phyloP scores from a whole-genome alignment of 306 rosid genomes.

The Sophora flavescens region DNA sequence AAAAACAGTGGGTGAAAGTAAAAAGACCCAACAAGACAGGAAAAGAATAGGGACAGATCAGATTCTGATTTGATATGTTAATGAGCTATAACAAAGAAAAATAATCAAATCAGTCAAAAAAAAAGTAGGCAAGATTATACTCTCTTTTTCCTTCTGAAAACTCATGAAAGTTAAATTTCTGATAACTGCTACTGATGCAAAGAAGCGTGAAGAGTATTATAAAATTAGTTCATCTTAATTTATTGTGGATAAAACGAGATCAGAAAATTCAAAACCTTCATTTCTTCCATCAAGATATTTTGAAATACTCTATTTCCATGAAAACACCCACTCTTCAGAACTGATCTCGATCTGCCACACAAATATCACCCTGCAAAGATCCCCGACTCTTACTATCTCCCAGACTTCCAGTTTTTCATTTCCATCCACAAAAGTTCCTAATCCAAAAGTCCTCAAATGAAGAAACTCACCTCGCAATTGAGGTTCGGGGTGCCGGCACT shows the following conservation, averaged over 20 bases:
- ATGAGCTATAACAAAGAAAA: conserved; percentile 14
- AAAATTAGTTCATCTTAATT: conserved; percentile 42
- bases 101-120: conserved; percentile 1
- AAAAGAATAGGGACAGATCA: conserved; percentile 23
- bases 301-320: conserved; percentile 56
- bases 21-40: conserved; percentile 33
- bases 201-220: not conserved
- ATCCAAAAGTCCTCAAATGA: conserved; percentile 75
- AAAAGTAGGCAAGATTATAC: conserved; percentile 6
- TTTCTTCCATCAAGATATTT: conserved; percentile 63
- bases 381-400: conserved; percentile 78
- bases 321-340: conserved; percentile 61
- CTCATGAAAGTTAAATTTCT: conserved; percentile 22
- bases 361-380: conserved; percentile 83
- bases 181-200: conserved; percentile 6
- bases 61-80: conserved; percentile 30
- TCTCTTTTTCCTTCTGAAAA: conserved; percentile 33
- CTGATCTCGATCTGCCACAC: conserved; percentile 60
- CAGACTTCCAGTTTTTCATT: conserved; percentile 69
- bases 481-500: conserved; percentile 66
- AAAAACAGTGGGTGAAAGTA: conserved; percentile 37
- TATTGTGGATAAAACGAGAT: conserved; percentile 39
- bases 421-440: conserved; percentile 71
- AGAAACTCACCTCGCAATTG: conserved; percentile 85
- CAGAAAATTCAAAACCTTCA: conserved; percentile 78